These are phyloP conservation scores for Ceratobasidium papillatum DNA, from an alignment of 1,284 basidiomycete genomes.

Conservation along the genomic window DNA sequence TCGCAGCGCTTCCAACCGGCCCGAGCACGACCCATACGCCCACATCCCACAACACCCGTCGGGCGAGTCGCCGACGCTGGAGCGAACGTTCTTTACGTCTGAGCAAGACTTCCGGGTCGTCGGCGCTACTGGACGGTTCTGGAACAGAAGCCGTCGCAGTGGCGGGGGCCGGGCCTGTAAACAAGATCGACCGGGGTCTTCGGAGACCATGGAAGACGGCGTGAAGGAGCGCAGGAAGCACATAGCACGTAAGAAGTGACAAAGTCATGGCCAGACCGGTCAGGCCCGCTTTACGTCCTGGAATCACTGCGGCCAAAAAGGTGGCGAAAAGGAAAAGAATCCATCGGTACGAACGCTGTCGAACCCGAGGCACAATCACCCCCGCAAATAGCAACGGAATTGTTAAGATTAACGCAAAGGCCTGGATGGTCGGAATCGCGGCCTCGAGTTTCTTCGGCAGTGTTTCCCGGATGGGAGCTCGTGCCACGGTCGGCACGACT, in stretches of 20 bases:
- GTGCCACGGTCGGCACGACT: not conserved
- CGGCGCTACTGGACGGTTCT: not conserved
- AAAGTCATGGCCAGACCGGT: conserved; percentile 30
- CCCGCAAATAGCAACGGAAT: conserved; percentile 34
- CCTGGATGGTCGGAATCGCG: conserved; percentile 38
- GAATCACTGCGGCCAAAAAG: conserved; percentile 16
- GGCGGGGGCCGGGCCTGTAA: not conserved
- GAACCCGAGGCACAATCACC: conserved; percentile 27
- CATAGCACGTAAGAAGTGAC: conserved; percentile 40
- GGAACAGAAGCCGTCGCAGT: conserved; percentile 1
- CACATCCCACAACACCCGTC: conserved; percentile 29
- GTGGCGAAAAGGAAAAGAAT: conserved; percentile 12
- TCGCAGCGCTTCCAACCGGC: conserved; percentile 27
- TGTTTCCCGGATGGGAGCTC: conserved; percentile 21
- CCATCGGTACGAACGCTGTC: conserved; percentile 35
- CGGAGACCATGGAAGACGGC: conserved; percentile 36
- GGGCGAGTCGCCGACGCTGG: conserved; percentile 30
- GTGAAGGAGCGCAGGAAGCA: conserved; percentile 26
- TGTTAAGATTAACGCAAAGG: conserved; percentile 33
- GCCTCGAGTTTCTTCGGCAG: conserved; percentile 29
- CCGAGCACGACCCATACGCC: conserved; percentile 33
- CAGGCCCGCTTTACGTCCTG: conserved; percentile 21
- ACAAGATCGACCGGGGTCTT: conserved; percentile 33
- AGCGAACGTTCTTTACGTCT: conserved; percentile 32
- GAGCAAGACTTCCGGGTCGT: conserved; percentile 22